Evolutionary conservation across 2,329 filamentous ascomycete species (phyloP), one percentile per base, ranked within the genome.

Genomic region (Aspergillus fumigatiaffinis): DNA sequence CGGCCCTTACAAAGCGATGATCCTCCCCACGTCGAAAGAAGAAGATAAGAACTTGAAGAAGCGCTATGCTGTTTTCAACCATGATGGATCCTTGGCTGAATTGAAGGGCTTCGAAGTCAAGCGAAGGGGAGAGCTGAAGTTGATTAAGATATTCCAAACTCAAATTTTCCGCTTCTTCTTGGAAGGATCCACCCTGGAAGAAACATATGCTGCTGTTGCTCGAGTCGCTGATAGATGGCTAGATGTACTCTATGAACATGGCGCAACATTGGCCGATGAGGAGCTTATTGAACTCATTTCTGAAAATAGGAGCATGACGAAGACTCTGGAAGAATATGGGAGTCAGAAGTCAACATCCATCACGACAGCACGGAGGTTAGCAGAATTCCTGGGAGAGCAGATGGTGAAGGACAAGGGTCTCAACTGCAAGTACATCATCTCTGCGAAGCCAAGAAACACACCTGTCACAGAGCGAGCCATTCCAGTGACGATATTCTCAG

Each of bases 11-110:
- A 92, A 86, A 72, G 94, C 94, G 61, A 99, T 99, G 94, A 87
- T 99, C 59, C 76, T 99, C 61, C 94, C 94, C 2, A 97, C 94
- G 0, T 97, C 93, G 0, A 97, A 99, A 72, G 94, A 99, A 72
- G 94, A 97, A 74, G 93, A 97, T 79, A 99, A 97, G 80, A 99
- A 99, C 75, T 81, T 99, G 83, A 99, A 99, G 80, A 99, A 99
- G 78, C 87, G 94, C 70, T 99, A 99, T 72, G 94, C 95, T 44
- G 94, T 99, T 3, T 99, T 99, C 84, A 99, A 99, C 69, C 90
- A 97, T 60, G 94, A 99, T 68, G 94, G 95, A 42, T 96, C 88
- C 73, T 81, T 99, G 53, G 94, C 94, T 14, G 94, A 99, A 72
- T 75, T 99, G 70, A 99, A 99, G 71, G 94, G 94, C 5, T 99